Percentiles rank a stretch among this genome's conserved stretches.
Evolutionary conservation across 1,284 basidiomycete genomes (phyloP).

Genomic region (Puccinia coronata): DNA sequence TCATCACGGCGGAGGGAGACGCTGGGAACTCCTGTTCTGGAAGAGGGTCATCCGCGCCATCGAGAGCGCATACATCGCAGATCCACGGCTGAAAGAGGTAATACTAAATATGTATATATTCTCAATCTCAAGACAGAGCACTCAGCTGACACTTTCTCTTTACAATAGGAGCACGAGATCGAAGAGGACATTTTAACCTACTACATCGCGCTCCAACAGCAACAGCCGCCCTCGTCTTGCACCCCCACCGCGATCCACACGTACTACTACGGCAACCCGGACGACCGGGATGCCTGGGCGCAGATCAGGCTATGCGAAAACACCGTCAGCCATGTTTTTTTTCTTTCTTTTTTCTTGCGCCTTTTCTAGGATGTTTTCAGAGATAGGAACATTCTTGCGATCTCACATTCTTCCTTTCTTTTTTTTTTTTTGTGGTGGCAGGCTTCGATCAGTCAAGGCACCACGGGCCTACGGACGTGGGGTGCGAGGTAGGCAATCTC

Average conservation of each 20-base stretch:
- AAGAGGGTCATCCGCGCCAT: slow-evolving; percentile 28
- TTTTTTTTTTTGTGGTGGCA: too few species aligned
- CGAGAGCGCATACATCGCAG: neutral
- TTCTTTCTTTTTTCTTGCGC: too few species aligned
- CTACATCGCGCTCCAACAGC: slow-evolving; percentile 43
- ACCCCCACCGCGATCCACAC: slow-evolving; percentile 13
- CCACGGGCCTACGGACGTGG: slow-evolving; percentile 46
- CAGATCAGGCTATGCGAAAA: slow-evolving; percentile 33
- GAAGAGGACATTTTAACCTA: slow-evolving; percentile 34
- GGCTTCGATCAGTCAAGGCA: slow-evolving; percentile 43
- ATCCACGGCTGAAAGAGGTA: neutral
- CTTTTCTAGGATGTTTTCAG: too few species aligned
- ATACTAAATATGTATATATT: too few species aligned
- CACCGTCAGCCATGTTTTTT: too few species aligned
- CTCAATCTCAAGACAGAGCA: too few species aligned
- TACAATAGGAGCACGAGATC: slow-evolving; percentile 29
- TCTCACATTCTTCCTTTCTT: too few species aligned
- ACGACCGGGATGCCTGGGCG: slow-evolving; percentile 8
- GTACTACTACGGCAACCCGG: slow-evolving; percentile 39
- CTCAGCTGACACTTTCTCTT: too few species aligned
- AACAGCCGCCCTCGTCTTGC: neutral
- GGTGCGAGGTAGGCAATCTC: slow-evolving; percentile 29
- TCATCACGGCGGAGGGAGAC: too few species aligned
- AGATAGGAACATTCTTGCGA: too few species aligned
- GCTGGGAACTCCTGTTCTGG: slow-evolving; percentile 43